phyloP scores from a whole-genome alignment of 106 monocot genomes.

The Dendrobium catenatum region DNA sequence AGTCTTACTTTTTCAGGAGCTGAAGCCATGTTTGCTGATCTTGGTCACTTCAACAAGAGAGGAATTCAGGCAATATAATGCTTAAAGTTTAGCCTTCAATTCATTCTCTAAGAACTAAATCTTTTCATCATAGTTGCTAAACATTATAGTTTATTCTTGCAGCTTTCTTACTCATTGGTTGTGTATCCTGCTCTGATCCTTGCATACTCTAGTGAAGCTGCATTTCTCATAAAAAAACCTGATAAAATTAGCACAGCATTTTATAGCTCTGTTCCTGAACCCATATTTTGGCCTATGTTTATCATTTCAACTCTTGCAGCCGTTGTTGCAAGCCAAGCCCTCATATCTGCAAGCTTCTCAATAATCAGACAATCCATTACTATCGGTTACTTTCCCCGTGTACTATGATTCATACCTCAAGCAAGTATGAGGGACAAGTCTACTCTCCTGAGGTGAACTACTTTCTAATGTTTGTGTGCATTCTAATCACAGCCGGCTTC shows the following conservation, averaged over 20 bases:
- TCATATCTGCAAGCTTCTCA: slow-evolving; percentile 69
- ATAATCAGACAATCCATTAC: slow-evolving; percentile 56
- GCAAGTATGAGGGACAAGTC: slow-evolving; percentile 46
- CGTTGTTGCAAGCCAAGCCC: slow-evolving; percentile 55
- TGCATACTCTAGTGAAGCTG: slow-evolving; percentile 46
- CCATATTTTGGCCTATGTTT: slow-evolving; percentile 68
- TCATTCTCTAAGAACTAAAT: too few relatives aligned
- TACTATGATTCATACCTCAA: slow-evolving; percentile 59
- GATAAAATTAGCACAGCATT: slow-evolving; percentile 32
- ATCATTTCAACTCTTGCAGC: slow-evolving; percentile 40
- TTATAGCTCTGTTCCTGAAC: slow-evolving; percentile 41
- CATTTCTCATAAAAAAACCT: slow-evolving; percentile 49
- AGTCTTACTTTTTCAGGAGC: slow-evolving; percentile 30
- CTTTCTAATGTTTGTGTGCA: slow-evolving; percentile 47
- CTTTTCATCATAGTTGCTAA: background rate
- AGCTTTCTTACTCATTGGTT: slow-evolving; percentile 33
- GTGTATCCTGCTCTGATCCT: slow-evolving; percentile 55
- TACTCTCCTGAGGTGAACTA: slow-evolving; percentile 51
- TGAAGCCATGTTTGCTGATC: slow-evolving; percentile 76
- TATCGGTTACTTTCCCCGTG: slow-evolving; percentile 59
- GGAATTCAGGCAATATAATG: slow-evolving; percentile 41
- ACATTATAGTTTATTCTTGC: background rate
- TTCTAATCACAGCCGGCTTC: slow-evolving; percentile 42
- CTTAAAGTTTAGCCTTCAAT: background rate
- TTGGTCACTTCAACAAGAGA: slow-evolving; percentile 59